Evolutionary conservation across 306 rosid genomes (phyloP).

Genomic region (Arachis hypogaea): DNA sequence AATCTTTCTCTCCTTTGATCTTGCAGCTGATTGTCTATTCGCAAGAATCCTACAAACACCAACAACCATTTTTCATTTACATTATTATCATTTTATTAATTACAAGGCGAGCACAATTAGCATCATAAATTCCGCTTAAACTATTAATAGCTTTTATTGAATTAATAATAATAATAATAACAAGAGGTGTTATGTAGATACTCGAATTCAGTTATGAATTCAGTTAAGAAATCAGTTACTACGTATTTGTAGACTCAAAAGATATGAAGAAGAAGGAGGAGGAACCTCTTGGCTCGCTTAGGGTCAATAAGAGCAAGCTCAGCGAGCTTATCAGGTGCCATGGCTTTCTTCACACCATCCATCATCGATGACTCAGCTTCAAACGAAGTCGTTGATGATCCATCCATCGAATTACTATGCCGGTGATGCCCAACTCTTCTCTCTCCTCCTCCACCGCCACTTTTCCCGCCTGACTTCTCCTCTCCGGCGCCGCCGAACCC

Average conservation of each 20-base stretch:
- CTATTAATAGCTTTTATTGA: too few species aligned
- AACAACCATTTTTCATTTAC: not conserved
- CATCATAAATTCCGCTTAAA: too few species aligned
- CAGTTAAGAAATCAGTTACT: too few species aligned
- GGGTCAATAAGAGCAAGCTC: constrained; percentile 95
- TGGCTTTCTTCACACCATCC: constrained; percentile 73
- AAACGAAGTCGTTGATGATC: constrained; percentile 60
- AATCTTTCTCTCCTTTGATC: constrained; percentile 95
- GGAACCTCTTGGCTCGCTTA: constrained; percentile 82
- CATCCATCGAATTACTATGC: constrained; percentile 89
- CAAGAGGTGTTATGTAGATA: too few species aligned
- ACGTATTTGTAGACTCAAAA: too few species aligned
- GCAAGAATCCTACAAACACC: constrained; percentile 73
- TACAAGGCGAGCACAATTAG: too few species aligned
- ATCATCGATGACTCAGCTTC: constrained; percentile 55
- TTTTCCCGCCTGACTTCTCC: constrained; percentile 40
- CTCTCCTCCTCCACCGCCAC: constrained; percentile 41
- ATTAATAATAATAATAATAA: too few species aligned
- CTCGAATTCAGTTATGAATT: too few species aligned
- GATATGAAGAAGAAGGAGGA: too few species aligned
- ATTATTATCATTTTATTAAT: too few species aligned
- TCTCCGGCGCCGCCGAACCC: constrained; percentile 46
- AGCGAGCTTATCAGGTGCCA: constrained; percentile 89
- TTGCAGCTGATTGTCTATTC: constrained; percentile 93
- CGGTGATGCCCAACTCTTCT: constrained; percentile 62